Conservation (phyloP, 805 yeast genomes). For the Suhomyces sp. region DNA sequence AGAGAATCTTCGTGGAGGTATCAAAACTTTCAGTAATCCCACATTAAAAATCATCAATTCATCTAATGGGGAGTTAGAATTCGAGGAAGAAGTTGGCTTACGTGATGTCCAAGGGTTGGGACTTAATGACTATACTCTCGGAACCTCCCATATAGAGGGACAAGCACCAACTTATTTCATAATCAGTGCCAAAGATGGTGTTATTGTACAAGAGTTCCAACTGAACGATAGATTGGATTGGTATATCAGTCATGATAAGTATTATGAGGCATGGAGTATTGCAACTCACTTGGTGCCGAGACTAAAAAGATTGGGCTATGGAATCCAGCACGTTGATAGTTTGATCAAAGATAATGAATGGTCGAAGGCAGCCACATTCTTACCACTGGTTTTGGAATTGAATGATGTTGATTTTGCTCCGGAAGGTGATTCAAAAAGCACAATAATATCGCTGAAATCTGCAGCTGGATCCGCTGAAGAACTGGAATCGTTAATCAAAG, state of each 20-base stretch:
- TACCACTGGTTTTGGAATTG: constrained; percentile 27
- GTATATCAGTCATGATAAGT: constrained; percentile 57
- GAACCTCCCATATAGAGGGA: constrained; percentile 45
- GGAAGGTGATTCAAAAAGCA: constrained; percentile 32
- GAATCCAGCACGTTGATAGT: constrained; percentile 52
- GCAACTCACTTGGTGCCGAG: constrained; percentile 56
- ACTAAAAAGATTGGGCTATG: constrained; percentile 55
- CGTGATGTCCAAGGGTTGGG: constrained; percentile 60
- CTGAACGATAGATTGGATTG: constrained; percentile 70
- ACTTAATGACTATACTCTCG: constrained; percentile 75
- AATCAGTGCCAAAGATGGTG: constrained; percentile 79
- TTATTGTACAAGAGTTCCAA: constrained; percentile 70
- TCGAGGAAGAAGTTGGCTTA: constrained; percentile 76
- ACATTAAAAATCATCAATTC: constrained; percentile 72
- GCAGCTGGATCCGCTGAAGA: constrained; percentile 15
- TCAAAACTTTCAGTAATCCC: constrained; percentile 49
- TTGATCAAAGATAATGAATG: constrained; percentile 49
- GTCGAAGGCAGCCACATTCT: constrained; percentile 53
- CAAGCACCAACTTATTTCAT: constrained; percentile 54
- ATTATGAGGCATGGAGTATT: constrained; percentile 75
- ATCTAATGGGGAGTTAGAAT: constrained; percentile 64
- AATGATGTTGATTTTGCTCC: constrained; percentile 20
- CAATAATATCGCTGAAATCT: constrained; percentile 17
- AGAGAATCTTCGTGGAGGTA: not conserved
- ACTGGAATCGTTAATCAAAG: constrained; percentile 18